A percentile compares a stretch with the other conserved stretches of the same genome.
Conservation (phyloP, 148 eudicot genomes). For the Chenopodium suecicum region DNA sequence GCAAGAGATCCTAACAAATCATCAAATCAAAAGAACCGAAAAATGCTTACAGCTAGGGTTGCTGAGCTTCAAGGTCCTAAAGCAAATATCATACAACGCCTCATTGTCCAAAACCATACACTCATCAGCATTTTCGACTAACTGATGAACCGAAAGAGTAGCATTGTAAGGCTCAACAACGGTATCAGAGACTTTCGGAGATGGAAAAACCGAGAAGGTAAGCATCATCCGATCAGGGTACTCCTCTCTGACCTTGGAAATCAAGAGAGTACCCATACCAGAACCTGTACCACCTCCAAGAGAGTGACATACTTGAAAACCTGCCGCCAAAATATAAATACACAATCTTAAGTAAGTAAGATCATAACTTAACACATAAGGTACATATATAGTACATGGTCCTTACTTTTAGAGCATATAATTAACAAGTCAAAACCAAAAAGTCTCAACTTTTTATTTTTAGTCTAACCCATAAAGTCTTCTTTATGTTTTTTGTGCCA, state of each 20-base stretch:
- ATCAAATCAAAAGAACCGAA: background rate
- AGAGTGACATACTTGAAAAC: slow-evolving; percentile 80
- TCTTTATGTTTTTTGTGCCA: too few species aligned
- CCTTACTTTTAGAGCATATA: background rate
- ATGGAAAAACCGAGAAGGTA: slow-evolving; percentile 78
- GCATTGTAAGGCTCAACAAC: slow-evolving; percentile 85
- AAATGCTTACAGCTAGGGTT: slow-evolving; percentile 61
- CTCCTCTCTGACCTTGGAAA: slow-evolving; percentile 78
- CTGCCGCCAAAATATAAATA: slow-evolving; percentile 26
- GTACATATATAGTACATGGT: background rate
- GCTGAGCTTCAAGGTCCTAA: slow-evolving; percentile 74
- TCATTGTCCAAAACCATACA: slow-evolving; percentile 87
- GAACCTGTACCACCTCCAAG: slow-evolving; percentile 91
- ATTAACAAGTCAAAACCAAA: slow-evolving; percentile 2
- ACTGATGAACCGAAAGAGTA: slow-evolving; percentile 77
- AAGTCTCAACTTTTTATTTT: background rate
- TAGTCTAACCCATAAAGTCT: background rate
- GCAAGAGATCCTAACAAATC: background rate
- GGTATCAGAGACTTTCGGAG: slow-evolving; percentile 77
- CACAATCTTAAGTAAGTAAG: background rate
- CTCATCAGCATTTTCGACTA: slow-evolving; percentile 83
- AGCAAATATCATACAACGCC: slow-evolving; percentile 79
- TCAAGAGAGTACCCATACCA: slow-evolving; percentile 81
- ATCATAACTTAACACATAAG: background rate
- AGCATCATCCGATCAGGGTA: slow-evolving; percentile 83